Evolutionary conservation across 1,139 yeast species (phyloP).

Genomic region (Sugiyamaella paludigena): DNA sequence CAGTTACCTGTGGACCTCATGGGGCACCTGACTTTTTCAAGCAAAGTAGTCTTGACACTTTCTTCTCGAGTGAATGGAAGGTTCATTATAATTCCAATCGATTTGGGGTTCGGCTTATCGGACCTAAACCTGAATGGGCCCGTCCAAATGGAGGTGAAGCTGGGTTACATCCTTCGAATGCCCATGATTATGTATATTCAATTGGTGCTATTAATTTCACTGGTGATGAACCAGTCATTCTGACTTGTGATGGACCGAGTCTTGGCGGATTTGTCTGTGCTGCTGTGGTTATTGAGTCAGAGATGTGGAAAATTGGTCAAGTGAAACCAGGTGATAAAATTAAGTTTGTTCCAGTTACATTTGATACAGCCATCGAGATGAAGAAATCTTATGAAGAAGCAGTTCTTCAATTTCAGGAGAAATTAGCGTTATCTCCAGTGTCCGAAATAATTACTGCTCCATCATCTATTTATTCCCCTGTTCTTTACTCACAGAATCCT

Average conservation of each 20-base stretch:
- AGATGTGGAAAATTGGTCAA: constrained; percentile 98
- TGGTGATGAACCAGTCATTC: constrained; percentile 96
- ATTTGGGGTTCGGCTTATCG: constrained; percentile 90
- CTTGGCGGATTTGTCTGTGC: constrained; percentile 97
- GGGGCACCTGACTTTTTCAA: constrained; percentile 94
- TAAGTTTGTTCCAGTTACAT: constrained; percentile 73
- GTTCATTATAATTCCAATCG: constrained; percentile 95
- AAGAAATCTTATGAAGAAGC: constrained; percentile 36
- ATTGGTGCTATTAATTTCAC: constrained; percentile 96
- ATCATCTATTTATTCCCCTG: constrained; percentile 43
- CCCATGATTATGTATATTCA: constrained; percentile 95
- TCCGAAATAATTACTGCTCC: constrained; percentile 3
- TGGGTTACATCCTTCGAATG: constrained; percentile 95
- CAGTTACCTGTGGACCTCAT: constrained; percentile 95
- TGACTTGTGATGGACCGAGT: constrained; percentile 96
- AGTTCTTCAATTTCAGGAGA: constrained; percentile 5
- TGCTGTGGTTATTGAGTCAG: constrained; percentile 93
- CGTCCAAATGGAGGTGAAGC: constrained; percentile 98
- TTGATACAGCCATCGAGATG: constrained; percentile 63
- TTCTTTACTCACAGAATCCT: constrained; percentile 46
- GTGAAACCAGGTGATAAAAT: constrained; percentile 85
- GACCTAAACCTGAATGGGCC: constrained; percentile 97
- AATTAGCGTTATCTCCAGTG: constrained; percentile 4
- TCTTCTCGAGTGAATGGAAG: constrained; percentile 80
- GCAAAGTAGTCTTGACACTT: constrained; percentile 68